Conservation (phyloP, 2,329 filamentous ascomycete genomes). For the Escovopsis sp. region DNA sequence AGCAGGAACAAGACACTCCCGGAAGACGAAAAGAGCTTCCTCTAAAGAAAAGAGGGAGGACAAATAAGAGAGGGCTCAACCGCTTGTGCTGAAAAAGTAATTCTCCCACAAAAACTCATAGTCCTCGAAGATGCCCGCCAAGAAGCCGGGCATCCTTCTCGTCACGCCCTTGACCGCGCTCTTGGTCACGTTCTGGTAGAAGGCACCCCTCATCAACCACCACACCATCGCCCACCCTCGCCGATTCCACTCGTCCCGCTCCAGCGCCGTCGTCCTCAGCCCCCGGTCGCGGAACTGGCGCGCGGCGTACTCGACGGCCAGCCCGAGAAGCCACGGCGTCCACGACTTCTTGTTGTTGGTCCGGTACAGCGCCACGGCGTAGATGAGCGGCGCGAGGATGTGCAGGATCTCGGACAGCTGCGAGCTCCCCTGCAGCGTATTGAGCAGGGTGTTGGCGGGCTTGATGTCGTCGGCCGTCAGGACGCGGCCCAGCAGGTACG, state of each 20-base stretch:
- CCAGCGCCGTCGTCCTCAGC: conserved; percentile 68
- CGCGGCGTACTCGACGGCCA: conserved; percentile 74
- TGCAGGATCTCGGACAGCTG: conserved; percentile 82
- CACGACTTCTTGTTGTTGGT: conserved; percentile 62
- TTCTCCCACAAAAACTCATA: conserved; percentile 98
- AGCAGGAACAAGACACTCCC: no score
- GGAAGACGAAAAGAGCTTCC: no score
- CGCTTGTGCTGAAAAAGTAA: conserved; percentile 69
- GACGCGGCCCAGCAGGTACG: conserved; percentile 77
- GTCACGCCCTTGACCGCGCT: conserved; percentile 56
- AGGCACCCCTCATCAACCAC: conserved; percentile 95
- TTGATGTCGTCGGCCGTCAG: conserved; percentile 95
- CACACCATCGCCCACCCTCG: conserved; percentile 82
- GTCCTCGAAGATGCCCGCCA: conserved; percentile 79
- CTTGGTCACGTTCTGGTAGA: conserved; percentile 85
- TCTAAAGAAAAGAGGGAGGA: no score
- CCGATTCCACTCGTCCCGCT: conserved; percentile 78
- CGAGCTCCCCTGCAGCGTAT: conserved; percentile 55
- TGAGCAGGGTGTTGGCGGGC: conserved; percentile 72
- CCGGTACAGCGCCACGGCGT: conserved; percentile 66
- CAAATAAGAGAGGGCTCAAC: conserved; percentile 8
- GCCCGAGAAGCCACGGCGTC: conserved; percentile 80
- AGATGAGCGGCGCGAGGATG: conserved; percentile 76
- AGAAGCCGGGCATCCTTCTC: conserved; percentile 62
- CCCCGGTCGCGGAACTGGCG: conserved; percentile 66